Conservation (phyloP, 2,329 filamentous ascomycete genomes). For the Emmonsiellopsis sp. region DNA sequence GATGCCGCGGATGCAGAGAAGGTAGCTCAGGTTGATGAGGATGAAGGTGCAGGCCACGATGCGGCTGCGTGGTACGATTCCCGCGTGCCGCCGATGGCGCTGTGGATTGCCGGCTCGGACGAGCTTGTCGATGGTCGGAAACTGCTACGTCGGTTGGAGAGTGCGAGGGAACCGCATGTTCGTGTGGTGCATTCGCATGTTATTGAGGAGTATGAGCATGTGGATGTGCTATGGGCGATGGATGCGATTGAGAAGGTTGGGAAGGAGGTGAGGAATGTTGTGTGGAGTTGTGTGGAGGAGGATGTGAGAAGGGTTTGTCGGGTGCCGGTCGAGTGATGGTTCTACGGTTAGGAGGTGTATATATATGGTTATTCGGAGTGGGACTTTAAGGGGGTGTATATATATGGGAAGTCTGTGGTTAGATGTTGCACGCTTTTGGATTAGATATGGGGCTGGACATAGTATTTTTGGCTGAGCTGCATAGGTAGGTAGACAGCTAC, state of each 20-base stretch:
- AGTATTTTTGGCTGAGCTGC: too few species aligned
- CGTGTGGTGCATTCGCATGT: constrained; percentile 71
- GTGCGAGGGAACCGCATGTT: constrained; percentile 72
- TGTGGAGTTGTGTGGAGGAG: constrained; percentile 65
- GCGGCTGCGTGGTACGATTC: constrained; percentile 67
- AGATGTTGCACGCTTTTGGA: not conserved
- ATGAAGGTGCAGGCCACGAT: not conserved
- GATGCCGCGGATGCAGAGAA: not conserved
- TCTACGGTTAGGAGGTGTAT: not conserved
- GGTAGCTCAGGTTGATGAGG: not conserved
- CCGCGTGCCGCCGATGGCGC: constrained; percentile 68
- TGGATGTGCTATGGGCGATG: constrained; percentile 93
- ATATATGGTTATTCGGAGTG: not conserved
- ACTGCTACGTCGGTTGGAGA: constrained; percentile 64
- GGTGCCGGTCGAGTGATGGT: constrained; percentile 49
- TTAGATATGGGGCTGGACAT: too few species aligned
- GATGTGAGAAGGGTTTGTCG: constrained; percentile 52
- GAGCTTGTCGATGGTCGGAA: constrained; percentile 73
- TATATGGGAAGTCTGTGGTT: not conserved
- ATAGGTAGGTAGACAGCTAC: too few species aligned
- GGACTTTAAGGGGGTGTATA: too few species aligned
- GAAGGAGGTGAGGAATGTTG: constrained; percentile 65
- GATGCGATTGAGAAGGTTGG: constrained; percentile 78
- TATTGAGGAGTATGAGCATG: constrained; percentile 81
- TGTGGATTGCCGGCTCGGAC: constrained; percentile 82